Evolutionary conservation across 2,329 filamentous ascomycete genomes (phyloP).

Genomic region (Zymoseptoria brevis): DNA sequence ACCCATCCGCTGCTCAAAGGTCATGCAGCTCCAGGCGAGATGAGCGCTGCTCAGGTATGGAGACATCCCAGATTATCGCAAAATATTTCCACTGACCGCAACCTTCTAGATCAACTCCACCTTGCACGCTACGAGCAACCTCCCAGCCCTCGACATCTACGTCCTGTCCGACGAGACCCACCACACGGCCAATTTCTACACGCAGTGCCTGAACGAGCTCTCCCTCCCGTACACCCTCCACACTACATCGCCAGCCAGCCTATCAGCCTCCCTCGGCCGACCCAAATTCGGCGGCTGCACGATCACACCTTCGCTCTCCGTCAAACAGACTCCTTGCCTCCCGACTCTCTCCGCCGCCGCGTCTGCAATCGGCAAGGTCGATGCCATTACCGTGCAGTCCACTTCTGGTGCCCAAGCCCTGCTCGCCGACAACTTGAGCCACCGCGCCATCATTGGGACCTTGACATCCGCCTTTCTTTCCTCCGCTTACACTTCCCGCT

Average conservation of each 20-base stretch:
- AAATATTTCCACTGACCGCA: neutral
- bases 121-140: conserved; percentile 67
- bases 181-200: conserved; percentile 69
- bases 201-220: conserved; percentile 53
- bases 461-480: conserved; percentile 75
- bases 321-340: conserved; percentile 49
- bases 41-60: conserved; percentile 62
- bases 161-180: conserved; percentile 56
- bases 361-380: conserved; percentile 68
- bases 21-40: conserved; percentile 76
- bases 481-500: conserved; percentile 67
- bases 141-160: conserved; percentile 72
- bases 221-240: conserved; percentile 65
- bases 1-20: conserved; percentile 77
- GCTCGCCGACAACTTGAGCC: conserved; percentile 73
- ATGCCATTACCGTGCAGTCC: conserved; percentile 64
- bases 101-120: conserved; percentile 59
- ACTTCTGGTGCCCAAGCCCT: conserved; percentile 48
- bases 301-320: conserved; percentile 61
- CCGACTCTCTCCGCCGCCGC: conserved; percentile 66
- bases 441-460: conserved; percentile 77
- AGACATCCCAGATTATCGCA: neutral
- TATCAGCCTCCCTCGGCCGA: conserved; percentile 58
- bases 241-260: neutral
- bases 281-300: conserved; percentile 75